Base-by-base conservation (phyloP, 805 yeast species). In the Metschnikowia aberdeeniae region DNA sequence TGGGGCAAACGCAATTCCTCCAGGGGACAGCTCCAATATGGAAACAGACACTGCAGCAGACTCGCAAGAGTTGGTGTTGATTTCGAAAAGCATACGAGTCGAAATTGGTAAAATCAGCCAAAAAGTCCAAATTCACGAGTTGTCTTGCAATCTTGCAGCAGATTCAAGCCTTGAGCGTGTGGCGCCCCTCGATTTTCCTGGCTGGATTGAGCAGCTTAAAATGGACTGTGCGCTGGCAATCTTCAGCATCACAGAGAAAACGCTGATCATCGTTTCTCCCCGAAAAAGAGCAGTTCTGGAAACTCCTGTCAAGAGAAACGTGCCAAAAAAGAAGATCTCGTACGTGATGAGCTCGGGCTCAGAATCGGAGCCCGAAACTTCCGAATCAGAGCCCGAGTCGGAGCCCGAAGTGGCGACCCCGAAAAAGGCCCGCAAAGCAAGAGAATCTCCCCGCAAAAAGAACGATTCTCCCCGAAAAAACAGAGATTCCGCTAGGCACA, bases 41-140 rank as follows among this genome's bases (percentile, higher is more conserved):
- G 34, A 13, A 31, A 7, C 34, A 9, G 34, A 31, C 10, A 4
- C 20, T 8, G 1, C 14, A 13, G 14, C 34, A 7, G 30, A 9
- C 4, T 14, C 17, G 26, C 26, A 22, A 1, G 89, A 83, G 58
- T 44, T 83, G 5, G 79, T 78, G 51, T 54, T 84, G 22, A 77
- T 86, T 0, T 72, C 85, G 3, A 73, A 75, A 29, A 43, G 68
- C 14, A 74, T 71, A 3, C 72, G 72, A 31, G 59, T 83, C 12
- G 55, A 61, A 39, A 60, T 81, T 2, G 50, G 49, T 1, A 70
- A 78, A 37, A 67, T 82, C 22, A 50, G 76, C 1, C 69, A 60
- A 5, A 63, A 67, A 33, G 81, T 78, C 6, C 66, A 58, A 6
- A 76, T 83, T 1, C 47, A 77, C 39, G 72, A 65, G n/a, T 64